Base-by-base conservation (phyloP, 139 green algal species). In the Bryopsis sp. region DNA sequence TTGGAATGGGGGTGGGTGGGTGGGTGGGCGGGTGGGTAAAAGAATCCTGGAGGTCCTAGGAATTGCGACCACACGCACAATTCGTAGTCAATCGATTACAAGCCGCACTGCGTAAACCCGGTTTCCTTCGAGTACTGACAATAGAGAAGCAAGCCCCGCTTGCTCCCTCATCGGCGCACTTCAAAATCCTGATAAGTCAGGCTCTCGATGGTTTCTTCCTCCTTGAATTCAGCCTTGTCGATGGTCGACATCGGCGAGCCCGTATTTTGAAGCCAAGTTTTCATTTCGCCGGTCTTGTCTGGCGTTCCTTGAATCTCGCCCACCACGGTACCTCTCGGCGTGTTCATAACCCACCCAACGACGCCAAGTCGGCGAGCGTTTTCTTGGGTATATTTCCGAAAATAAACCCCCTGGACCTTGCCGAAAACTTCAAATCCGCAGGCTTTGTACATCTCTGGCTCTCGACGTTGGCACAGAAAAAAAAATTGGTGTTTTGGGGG, bases 331-430 rank as follows among this genome's bases (percentile, higher is more conserved):
- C 62, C 62, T 31, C 5, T 8, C 24, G 7, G 22, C 7, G 62
- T 69, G 37, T 69, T 69, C 31, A 28, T 35, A 7, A 69, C 62
- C 39, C 6, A 50, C 5, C 62, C 62, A 6, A 69, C 62, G 37
- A 69, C 35, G 7, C 37, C 7, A 7, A 69, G 26, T 8, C 62
- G 62, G 11, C 39, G 62, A 7, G 62, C 62, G 7, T 69, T 36
- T 5, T 69, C 62, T 34, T 38, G 8, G 19, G 62, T 69, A n/a
- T 69, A 22, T 38, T 69, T 69, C 6, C 62, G 62, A 69, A 69
- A 69, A 5, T 57, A 69, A 26, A 69, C 62, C 6, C 62, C 38
- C 43, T 69, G 62, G 38, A 69, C 62, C 43, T 22, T 6, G 26
- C 62, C 62, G 37, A 69, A 69, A 35, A 69, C 26, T 54, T 69